phyloP scores from a whole-genome alignment of 2,329 filamentous ascomycete genomes.

The Stagonosporopsis chrysanthemi region DNA sequence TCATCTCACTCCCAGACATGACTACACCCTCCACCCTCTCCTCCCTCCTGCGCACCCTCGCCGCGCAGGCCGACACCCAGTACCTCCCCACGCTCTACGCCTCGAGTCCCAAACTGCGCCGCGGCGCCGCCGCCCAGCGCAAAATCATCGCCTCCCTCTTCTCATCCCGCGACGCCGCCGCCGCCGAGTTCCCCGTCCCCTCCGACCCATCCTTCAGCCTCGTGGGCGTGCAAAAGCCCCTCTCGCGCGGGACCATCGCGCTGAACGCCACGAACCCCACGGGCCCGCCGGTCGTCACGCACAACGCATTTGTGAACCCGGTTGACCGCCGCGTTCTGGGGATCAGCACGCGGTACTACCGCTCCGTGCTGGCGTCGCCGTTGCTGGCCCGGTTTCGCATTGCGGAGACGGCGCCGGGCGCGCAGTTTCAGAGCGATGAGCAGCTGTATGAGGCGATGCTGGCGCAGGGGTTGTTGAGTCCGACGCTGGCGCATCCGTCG shows the following conservation, averaged over 20 bases:
- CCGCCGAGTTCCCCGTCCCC: slow-evolving; percentile 47
- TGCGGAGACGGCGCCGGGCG: slow-evolving; percentile 32
- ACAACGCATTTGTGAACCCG: slow-evolving; percentile 41
- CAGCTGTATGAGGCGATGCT: slow-evolving; percentile 31
- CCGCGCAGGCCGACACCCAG: slow-evolving; percentile 30
- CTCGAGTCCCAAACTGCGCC: slow-evolving; percentile 27
- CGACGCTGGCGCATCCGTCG: slow-evolving; percentile 39
- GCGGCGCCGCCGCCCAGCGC: slow-evolving; percentile 33
- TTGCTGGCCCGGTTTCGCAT: slow-evolving; percentile 32
- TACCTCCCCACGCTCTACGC: slow-evolving; percentile 35
- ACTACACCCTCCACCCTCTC: slow-evolving; percentile 16
- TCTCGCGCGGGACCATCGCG: slow-evolving; percentile 44
- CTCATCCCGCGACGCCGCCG: slow-evolving; percentile 32
- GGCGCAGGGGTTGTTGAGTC: slow-evolving; percentile 26
- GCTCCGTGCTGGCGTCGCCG: not conserved
- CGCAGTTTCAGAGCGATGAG: slow-evolving; percentile 32
- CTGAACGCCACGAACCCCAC: slow-evolving; percentile 42
- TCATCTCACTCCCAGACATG: slow-evolving; percentile 36
- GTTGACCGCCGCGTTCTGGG: slow-evolving; percentile 38
- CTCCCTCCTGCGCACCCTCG: slow-evolving; percentile 10
- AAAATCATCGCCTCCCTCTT: slow-evolving; percentile 29
- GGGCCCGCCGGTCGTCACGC: slow-evolving; percentile 32
- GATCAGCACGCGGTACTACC: slow-evolving; percentile 5
- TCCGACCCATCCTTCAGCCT: slow-evolving; percentile 36
- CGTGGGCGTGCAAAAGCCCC: slow-evolving; percentile 43